Percentiles rank a stretch among this genome's conserved stretches.
Conservation (phyloP, 1,284 basidiomycete genomes). For the Quambalaria eucalypti region DNA sequence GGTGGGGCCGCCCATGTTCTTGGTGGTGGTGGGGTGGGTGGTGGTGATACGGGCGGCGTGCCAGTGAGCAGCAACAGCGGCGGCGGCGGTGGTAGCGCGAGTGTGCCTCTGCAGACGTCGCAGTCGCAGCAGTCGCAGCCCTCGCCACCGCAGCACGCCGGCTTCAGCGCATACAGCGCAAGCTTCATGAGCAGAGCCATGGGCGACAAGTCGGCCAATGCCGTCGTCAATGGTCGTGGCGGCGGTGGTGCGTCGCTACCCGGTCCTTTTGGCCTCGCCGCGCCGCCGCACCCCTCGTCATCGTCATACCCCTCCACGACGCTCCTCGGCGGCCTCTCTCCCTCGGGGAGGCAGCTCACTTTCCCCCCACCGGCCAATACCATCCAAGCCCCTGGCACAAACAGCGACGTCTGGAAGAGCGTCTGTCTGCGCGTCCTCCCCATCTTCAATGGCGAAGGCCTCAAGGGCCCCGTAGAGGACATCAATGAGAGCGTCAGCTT, state of each 20-base stretch:
- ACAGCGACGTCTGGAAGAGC: slow-evolving; percentile 56
- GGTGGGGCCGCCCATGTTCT: background rate
- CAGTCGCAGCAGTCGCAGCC: background rate
- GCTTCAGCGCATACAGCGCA: background rate
- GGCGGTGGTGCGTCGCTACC: background rate
- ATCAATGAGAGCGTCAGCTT: slow-evolving; percentile 63
- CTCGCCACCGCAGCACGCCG: background rate
- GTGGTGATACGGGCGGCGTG: background rate
- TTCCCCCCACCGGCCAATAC: background rate
- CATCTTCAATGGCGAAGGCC: slow-evolving; percentile 79
- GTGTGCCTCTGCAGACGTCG: background rate
- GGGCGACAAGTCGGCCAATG: too few relatives aligned
- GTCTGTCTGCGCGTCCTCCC: slow-evolving; percentile 79
- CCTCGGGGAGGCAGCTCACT: background rate
- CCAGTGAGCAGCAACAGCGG: background rate
- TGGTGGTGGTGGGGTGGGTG: background rate
- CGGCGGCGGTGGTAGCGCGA: background rate
- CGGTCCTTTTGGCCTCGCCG: too few relatives aligned
- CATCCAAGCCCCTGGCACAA: slow-evolving; percentile 7
- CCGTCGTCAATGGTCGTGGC: background rate
- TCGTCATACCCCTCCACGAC: background rate
- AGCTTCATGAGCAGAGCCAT: background rate
- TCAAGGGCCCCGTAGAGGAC: slow-evolving; percentile 83
- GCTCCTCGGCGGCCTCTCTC: background rate
- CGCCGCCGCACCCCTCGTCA: background rate